Conservation (phyloP, 1,139 yeast species). For the Meyerozyma elateridarum region DNA sequence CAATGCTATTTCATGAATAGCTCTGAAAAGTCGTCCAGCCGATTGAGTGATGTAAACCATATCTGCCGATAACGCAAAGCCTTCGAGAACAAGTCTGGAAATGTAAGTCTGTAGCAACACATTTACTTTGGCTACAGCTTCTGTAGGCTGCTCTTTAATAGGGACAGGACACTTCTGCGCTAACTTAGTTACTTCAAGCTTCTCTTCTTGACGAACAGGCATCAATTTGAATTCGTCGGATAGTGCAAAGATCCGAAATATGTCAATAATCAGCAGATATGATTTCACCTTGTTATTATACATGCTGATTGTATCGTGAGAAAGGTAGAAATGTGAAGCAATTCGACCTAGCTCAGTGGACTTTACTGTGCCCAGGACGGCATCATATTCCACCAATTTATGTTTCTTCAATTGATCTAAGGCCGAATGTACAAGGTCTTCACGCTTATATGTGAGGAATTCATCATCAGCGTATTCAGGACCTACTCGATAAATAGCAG, state of each 20-base stretch:
- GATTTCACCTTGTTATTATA: constrained; percentile 63
- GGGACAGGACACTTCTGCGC: constrained; percentile 83
- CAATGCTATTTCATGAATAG: constrained; percentile 75
- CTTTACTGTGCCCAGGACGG: constrained; percentile 33
- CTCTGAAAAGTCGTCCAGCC: constrained; percentile 84
- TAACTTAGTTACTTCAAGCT: constrained; percentile 65
- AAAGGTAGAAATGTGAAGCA: constrained; percentile 83
- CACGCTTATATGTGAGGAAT: constrained; percentile 46
- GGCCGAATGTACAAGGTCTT: constrained; percentile 75
- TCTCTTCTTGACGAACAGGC: constrained; percentile 85
- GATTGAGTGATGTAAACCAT: constrained; percentile 92
- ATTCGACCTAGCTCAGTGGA: constrained; percentile 81
- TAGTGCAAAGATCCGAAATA: constrained; percentile 68
- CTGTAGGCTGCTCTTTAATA: constrained; percentile 64
- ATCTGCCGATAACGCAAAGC: constrained; percentile 89
- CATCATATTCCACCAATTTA: constrained; percentile 58
- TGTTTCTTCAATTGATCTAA: constrained; percentile 50
- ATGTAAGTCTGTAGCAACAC: constrained; percentile 81
- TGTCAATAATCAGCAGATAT: constrained; percentile 64
- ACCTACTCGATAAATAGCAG: constrained; percentile 72
- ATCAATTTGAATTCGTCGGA: constrained; percentile 85
- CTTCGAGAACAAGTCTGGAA: constrained; percentile 69
- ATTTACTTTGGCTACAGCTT: constrained; percentile 75
- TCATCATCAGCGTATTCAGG: constrained; percentile 55
- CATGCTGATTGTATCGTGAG: constrained; percentile 60